Base-by-base conservation (phyloP, 805 yeast species). In the Suhomyces prunicola region DNA sequence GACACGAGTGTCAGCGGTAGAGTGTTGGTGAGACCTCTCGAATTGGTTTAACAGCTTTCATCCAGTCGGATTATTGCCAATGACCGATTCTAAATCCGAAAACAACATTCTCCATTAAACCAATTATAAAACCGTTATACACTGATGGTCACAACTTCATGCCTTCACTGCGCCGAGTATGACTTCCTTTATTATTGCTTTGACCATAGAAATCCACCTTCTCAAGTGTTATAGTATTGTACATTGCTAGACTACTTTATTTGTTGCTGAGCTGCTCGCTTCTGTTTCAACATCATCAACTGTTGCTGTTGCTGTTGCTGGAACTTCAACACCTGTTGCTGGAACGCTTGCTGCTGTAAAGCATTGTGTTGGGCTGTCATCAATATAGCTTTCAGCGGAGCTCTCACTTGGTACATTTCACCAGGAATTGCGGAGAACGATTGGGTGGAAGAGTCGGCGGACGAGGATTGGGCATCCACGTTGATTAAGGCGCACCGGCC, bases 401-500 rank as follows among this genome's bases (percentile, higher is more conserved):
- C 80, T 52, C 80, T 66, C 10, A 75, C 79, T 60, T 72, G 78
- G 57, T 75, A 76, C 60, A 73, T 58, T 54, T 76, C 79, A 3
- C 88, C 87, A n/a, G 87, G 84, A 40, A 82, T 81, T 1, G 91
- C 80, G 41, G 82, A 81, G 55, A 85, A 64, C 39, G 68, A 55
- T 54, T 75, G 79, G 0, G 78, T 72, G 6, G 61, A 56, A 6
- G 69, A 60, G 49, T 65, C 69, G 5, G 49, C 22, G 33, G 46
- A 46, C 19, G 59, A 47, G 4, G 64, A 55, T 15, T 57, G 51
- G n/a, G 67, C 56, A 51, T 75, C 94, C 12, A 89, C 82, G 65
- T 88, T 87, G 52, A 88, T 81, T 47, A 86, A 81, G 1, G 90
- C 87, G 46, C 91, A 84, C 51, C 94, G 78, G n/a, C 94, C 92